A percentile compares a stretch with the other conserved stretches of the same genome.
Evolutionary conservation across 1,284 basidiomycete species (phyloP).

Genomic region (Mycena citricolor): DNA sequence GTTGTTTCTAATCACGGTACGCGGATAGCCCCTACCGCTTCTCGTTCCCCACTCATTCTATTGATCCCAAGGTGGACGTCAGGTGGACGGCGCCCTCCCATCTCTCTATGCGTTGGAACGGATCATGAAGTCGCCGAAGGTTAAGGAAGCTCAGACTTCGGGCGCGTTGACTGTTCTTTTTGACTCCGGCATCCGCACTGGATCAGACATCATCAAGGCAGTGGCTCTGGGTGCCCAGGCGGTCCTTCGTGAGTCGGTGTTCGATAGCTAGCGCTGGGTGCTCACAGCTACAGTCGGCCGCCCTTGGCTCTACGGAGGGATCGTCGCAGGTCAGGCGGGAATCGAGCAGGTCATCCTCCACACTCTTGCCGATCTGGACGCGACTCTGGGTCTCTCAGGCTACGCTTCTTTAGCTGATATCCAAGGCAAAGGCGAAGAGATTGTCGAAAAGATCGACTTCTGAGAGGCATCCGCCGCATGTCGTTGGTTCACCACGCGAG

Average conservation of each 20-base stretch:
- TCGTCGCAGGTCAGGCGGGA: constrained; percentile 62
- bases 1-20: constrained; percentile 80
- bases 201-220: constrained; percentile 76
- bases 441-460: constrained; percentile 37
- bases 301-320: constrained; percentile 62
- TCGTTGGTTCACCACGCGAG: no score
- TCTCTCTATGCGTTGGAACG: constrained; percentile 67
- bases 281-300: constrained; percentile 44
- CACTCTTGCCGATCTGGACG: constrained; percentile 62
- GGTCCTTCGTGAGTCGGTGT: constrained; percentile 54
- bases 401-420: constrained; percentile 47
- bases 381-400: constrained; percentile 51
- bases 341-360: constrained; percentile 64
- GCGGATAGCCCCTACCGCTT: constrained; percentile 15
- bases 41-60: background rate
- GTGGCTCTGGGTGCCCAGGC: constrained; percentile 69
- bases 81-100: constrained; percentile 78
- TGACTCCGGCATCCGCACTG: constrained; percentile 78
- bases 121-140: constrained; percentile 57
- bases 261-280: background rate
- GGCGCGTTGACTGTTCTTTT: constrained; percentile 72
- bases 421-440: constrained; percentile 45
- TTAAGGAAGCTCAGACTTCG: constrained; percentile 55
- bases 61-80: constrained; percentile 62
- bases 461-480: no score